phyloP scores from a whole-genome alignment of 768 basidiomycete genomes.

The Suillus clintonianus region DNA sequence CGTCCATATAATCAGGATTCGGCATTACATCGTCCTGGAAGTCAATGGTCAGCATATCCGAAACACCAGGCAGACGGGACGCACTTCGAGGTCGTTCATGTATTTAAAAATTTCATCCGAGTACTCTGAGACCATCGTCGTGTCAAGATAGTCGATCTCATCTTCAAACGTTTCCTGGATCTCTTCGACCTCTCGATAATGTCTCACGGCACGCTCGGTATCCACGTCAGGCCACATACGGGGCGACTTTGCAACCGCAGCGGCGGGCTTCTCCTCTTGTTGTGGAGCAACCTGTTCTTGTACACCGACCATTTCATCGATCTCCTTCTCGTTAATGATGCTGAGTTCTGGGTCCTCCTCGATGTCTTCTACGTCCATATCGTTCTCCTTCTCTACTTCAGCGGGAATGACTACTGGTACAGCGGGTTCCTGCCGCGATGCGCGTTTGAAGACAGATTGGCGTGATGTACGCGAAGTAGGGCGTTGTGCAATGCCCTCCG shows the following conservation, averaged over 20 bases:
- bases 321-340: slow-evolving; percentile 54
- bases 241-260: slow-evolving; percentile 39
- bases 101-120: slow-evolving; percentile 98
- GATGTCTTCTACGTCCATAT: slow-evolving; percentile 56
- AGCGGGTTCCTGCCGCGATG: slow-evolving; percentile 41
- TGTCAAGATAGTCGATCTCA: slow-evolving; percentile 70
- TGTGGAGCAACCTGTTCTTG: slow-evolving; percentile 43
- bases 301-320: slow-evolving; percentile 64
- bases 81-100: slow-evolving; percentile 91
- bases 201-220: slow-evolving; percentile 59
- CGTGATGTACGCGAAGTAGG: slow-evolving; percentile 30
- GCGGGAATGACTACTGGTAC: slow-evolving; percentile 44
- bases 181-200: slow-evolving; percentile 61
- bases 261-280: slow-evolving; percentile 31
- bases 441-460: slow-evolving; percentile 41
- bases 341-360: slow-evolving; percentile 44
- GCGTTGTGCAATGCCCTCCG: slow-evolving; percentile 44
- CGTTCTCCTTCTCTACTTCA: slow-evolving; percentile 50
- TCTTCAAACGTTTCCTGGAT: slow-evolving; percentile 67
- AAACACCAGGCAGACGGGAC: slow-evolving; percentile 20
- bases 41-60: slow-evolving; percentile 20
- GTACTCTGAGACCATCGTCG: slow-evolving; percentile 98
- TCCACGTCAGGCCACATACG: slow-evolving; percentile 77
- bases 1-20: slow-evolving; percentile 88
- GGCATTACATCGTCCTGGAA: slow-evolving; percentile 85